A percentile compares a stretch with the other conserved stretches of the same genome.
Conservation (phyloP, 106 monocot genomes). For the Acorus gramineus region DNA sequence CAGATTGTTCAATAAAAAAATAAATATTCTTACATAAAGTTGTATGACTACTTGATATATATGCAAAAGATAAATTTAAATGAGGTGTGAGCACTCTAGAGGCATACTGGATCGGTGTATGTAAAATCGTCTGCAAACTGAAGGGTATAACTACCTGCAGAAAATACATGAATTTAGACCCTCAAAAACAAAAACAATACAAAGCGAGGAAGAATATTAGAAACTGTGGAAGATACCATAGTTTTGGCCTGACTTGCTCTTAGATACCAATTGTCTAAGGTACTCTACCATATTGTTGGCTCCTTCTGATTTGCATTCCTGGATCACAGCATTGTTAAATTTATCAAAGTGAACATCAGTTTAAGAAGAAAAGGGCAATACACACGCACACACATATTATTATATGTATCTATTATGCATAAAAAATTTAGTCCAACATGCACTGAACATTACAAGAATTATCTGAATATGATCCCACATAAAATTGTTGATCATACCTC, state of each 20-base stretch:
- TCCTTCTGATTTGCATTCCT: constrained; percentile 90
- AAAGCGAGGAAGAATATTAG: not conserved
- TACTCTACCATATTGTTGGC: constrained; percentile 79
- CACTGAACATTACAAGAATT: too few relatives aligned
- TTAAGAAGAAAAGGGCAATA: too few relatives aligned
- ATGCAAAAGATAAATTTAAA: too few relatives aligned
- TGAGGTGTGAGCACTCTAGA: not conserved
- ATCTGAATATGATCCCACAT: too few relatives aligned
- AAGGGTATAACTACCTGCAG: constrained; percentile 71
- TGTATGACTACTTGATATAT: too few relatives aligned
- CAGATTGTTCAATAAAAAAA: too few relatives aligned
- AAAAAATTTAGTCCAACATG: too few relatives aligned
- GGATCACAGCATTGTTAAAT: constrained; percentile 2
- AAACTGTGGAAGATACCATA: constrained; percentile 32
- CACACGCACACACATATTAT: too few relatives aligned
- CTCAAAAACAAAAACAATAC: too few relatives aligned
- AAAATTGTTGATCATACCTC: constrained; percentile 36
- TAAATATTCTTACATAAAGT: too few relatives aligned
- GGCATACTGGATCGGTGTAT: constrained; percentile 81
- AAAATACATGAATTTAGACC: constrained; percentile 1
- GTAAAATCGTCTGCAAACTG: constrained; percentile 85
- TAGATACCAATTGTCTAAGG: constrained; percentile 60
- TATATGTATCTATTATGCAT: too few relatives aligned
- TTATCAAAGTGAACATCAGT: not conserved
- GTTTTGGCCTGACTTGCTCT: constrained; percentile 47